Conservation (phyloP, 306 rosid genomes). For the Nissolia schottii region DNA sequence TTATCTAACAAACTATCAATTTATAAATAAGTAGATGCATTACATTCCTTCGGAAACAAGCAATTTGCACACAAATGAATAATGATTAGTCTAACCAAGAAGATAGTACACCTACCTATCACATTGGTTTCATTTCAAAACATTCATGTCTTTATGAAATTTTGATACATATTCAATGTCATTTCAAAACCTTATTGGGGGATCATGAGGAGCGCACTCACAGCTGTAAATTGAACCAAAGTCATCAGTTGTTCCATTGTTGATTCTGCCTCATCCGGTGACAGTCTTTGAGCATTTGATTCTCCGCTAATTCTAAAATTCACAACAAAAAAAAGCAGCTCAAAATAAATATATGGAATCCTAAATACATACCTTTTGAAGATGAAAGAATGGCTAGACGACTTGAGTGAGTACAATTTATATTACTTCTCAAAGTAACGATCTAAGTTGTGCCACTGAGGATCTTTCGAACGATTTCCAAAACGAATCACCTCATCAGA, state of each 20-base stretch:
- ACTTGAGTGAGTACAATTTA: conserved; percentile 24
- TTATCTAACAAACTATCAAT: neutral
- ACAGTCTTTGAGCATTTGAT: conserved; percentile 43
- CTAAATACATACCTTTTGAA: neutral
- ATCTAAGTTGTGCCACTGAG: conserved; percentile 89
- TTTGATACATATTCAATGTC: neutral
- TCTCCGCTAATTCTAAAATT: conserved; percentile 48
- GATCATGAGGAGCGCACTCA: conserved; percentile 36
- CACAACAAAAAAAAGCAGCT: conserved; percentile 2
- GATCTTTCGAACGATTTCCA: conserved; percentile 79
- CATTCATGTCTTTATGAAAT: neutral
- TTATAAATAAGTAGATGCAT: neutral
- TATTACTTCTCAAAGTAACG: conserved; percentile 85
- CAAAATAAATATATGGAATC: conserved; percentile 8
- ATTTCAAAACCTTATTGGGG: neutral
- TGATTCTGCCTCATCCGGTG: conserved; percentile 55
- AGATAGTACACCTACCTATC: neutral
- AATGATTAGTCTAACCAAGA: neutral
- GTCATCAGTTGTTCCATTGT: conserved; percentile 58
- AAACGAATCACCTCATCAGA: conserved; percentile 81
- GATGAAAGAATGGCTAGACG: conserved; percentile 7
- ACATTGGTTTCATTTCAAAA: neutral
- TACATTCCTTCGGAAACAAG: neutral
- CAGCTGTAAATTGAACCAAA: conserved; percentile 68
- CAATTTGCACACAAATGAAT: neutral